Percentiles rank a stretch among this genome's conserved stretches.
Conservation (phyloP, 176 grass and related monocot genomes). For the Cocos nucifera region DNA sequence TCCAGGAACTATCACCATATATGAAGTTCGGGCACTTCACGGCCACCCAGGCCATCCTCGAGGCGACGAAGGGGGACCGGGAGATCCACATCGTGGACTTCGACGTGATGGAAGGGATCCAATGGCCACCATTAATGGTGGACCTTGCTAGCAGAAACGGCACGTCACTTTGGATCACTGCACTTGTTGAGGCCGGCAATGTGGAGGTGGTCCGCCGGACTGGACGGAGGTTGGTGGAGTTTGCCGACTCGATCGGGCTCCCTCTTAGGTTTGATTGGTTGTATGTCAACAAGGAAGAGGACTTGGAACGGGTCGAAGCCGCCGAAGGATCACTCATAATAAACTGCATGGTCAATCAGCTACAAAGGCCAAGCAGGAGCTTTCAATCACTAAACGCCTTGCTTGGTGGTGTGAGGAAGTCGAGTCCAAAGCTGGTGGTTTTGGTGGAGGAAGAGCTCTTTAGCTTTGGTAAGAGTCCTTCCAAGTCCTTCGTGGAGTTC, state of each 20-base stretch:
- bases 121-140: conserved; percentile 53
- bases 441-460: conserved; percentile 39
- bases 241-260: conserved; percentile 31
- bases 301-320: background rate
- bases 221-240: conserved; percentile 23
- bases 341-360: conserved; percentile 9
- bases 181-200: conserved; percentile 11
- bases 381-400: conserved; percentile 18
- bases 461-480: conserved; percentile 11
- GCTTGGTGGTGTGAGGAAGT: conserved; percentile 17
- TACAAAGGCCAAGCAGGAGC: conserved; percentile 13
- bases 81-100: conserved; percentile 39
- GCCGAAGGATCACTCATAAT: background rate
- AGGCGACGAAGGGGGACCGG: conserved; percentile 8
- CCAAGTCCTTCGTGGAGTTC: conserved; percentile 31
- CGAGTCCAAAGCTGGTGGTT: conserved; percentile 31
- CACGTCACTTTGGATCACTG: conserved; percentile 28
- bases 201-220: background rate
- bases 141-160: conserved; percentile 31
- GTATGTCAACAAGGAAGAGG: background rate
- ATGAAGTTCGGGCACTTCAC: conserved; percentile 49
- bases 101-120: conserved; percentile 36
- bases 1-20: conserved; percentile 41
- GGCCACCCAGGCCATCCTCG: conserved; percentile 50
- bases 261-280: conserved; percentile 23